Base-by-base conservation (phyloP, 306 rosid species). In the Pyrus pyrifolia region DNA sequence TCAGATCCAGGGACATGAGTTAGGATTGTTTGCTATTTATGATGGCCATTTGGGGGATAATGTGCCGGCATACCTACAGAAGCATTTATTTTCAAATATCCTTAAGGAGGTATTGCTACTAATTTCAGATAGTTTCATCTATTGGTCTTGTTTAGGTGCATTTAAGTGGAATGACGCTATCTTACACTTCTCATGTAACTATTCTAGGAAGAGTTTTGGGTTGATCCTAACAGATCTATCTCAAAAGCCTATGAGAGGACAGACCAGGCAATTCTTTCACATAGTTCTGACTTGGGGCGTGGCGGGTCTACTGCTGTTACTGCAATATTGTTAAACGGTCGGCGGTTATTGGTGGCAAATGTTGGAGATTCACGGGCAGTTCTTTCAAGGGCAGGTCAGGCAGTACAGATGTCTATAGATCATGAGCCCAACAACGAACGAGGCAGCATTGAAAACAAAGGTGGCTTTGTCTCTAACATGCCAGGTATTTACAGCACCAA, bases 271-370 rank as follows among this genome's bases (percentile, higher is more conserved):
- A 94, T 94, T 81, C 95, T 94, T 63, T 90, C 97, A 4, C 85
- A 87, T 25, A 94, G 98, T 81, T 83, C 98, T 77, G 97, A 88
- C 86, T 84, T 94, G 87, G 98, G 98, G 45, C 94, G 84, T 31
- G 98, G 98, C 25, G 98, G 98, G 57, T 94, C 98, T 21, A 91
- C 98, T 21, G 98, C 98, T 5, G 98, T 94, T 58, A 94, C 97
- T 71, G 97, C 96, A n/a, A 90, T 94, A 77, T 76, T 94, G 90
- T 75, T 94, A 3, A 83, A 94, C 52, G 88, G 91, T 57, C 87
- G 67, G 77, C 82, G 76, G 69, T 73, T 94, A 55, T 94, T 85
- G 84, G 85, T 91, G 76, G 96, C 98, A 25, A 94, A 94, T 79
- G 95, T 94, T 57, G 98, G 98, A 80, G 98, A 94, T 82, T 91